A percentile compares a stretch with the other conserved stretches of the same genome.
Conservation (phyloP, 257 asterid genomes). For the Jasminum sambac region DNA sequence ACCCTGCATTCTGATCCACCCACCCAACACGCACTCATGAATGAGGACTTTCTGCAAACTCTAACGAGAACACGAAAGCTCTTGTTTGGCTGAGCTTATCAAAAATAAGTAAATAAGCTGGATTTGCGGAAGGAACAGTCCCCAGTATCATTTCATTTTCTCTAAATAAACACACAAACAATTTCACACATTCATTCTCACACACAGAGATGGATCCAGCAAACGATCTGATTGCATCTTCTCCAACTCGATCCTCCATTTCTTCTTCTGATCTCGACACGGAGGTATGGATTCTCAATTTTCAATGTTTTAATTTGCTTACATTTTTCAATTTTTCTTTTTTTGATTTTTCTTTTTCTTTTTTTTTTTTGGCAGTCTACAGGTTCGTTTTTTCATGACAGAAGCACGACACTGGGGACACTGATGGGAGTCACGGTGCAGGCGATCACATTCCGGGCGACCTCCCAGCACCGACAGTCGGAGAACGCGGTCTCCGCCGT, state of each 20-base stretch:
- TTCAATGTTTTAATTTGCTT: neutral
- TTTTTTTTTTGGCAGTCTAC: constrained; percentile 60
- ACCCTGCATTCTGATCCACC: neutral
- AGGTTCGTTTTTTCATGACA: constrained; percentile 95
- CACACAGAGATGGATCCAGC: constrained; percentile 61
- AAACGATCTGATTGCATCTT: constrained; percentile 57
- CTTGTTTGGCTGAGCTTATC: neutral
- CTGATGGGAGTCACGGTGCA: constrained; percentile 88
- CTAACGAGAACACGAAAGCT: neutral
- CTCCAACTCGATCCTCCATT: constrained; percentile 79
- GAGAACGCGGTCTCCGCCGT: constrained; percentile 35
- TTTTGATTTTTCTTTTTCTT: neutral
- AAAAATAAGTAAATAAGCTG: neutral
- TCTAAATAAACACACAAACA: neutral
- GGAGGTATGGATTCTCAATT: constrained; percentile 48
- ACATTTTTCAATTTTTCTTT: neutral
- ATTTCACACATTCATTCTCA: neutral
- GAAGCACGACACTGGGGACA: constrained; percentile 80
- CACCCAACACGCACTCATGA: neutral
- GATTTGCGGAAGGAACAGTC: too few relatives aligned
- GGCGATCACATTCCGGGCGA: constrained; percentile 67
- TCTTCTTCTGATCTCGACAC: constrained; percentile 98
- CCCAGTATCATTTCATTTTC: neutral
- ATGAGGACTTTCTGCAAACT: neutral
- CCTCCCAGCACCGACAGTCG: constrained; percentile 61